phyloP scores from a whole-genome alignment of 2,329 filamentous ascomycete species.

The Nothophoma quercina region DNA sequence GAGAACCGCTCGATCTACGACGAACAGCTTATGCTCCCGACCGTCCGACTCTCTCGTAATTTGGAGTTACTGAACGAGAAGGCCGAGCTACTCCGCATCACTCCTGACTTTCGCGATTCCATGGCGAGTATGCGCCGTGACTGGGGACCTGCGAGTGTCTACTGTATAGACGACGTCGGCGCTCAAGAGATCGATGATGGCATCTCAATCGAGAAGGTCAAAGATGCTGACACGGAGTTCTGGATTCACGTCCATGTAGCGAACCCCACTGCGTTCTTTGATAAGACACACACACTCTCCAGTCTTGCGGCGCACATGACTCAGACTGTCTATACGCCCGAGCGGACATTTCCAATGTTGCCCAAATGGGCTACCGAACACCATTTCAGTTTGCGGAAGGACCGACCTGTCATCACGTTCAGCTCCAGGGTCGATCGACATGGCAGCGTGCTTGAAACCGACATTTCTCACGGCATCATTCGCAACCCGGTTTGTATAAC shows the following conservation, averaged over 20 bases:
- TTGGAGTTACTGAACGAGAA: constrained; percentile 52
- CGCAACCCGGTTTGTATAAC: constrained; percentile 64
- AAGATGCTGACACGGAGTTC: constrained; percentile 59
- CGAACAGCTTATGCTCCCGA: constrained; percentile 61
- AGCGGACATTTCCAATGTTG: constrained; percentile 65
- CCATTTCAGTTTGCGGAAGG: constrained; percentile 61
- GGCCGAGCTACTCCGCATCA: constrained; percentile 31
- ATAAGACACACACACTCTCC: constrained; percentile 64
- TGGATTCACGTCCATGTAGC: constrained; percentile 84
- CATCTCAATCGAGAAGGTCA: constrained; percentile 71
- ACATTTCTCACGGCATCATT: constrained; percentile 61
- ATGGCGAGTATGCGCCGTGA: constrained; percentile 66
- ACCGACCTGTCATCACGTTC: constrained; percentile 67
- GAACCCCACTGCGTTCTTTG: constrained; percentile 76
- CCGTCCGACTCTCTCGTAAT: constrained; percentile 53
- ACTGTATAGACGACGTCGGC: constrained; percentile 73
- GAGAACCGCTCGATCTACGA: constrained; percentile 72
- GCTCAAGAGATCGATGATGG: constrained; percentile 82
- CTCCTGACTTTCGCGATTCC: constrained; percentile 56
- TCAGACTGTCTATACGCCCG: constrained; percentile 65
- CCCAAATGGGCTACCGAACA: constrained; percentile 57
- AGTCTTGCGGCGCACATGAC: constrained; percentile 67
- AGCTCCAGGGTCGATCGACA: constrained; percentile 62
- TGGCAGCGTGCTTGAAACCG: constrained; percentile 63
- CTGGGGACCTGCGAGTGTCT: constrained; percentile 68